Evolutionary conservation across 2,329 filamentous ascomycete genomes (phyloP).

Genomic region (Calonectria hawksworthii): DNA sequence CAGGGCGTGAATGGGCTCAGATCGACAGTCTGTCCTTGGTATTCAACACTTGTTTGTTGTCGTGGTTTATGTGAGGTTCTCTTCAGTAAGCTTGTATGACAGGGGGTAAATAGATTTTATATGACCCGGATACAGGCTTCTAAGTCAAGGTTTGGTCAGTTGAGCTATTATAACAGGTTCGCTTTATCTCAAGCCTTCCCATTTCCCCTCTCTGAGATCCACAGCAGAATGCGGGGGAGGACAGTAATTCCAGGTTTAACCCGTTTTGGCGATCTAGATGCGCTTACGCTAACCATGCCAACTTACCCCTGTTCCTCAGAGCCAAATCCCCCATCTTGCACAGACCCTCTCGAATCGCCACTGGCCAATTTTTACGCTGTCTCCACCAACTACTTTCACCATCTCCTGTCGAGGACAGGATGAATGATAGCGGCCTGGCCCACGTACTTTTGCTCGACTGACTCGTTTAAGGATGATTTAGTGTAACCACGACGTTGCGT

Average conservation of each 20-base stretch:
- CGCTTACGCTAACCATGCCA: not conserved
- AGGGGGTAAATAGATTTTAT: not conserved
- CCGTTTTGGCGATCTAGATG: not conserved
- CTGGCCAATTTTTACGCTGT: not conserved
- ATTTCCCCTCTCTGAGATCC: not conserved
- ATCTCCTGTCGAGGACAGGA: too few species aligned
- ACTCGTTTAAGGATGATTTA: too few species aligned
- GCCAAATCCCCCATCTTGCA: too few species aligned
- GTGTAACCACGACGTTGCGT: too few species aligned
- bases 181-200: not conserved
- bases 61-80: too few species aligned
- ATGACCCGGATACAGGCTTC: not conserved
- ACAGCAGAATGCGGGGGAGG: not conserved
- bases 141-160: not conserved
- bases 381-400: too few species aligned
- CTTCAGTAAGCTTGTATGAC: too few species aligned
- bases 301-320: not conserved
- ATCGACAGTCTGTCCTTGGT: too few species aligned
- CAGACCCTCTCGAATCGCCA: not conserved
- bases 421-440: too few species aligned
- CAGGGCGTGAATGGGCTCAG: too few species aligned
- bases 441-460: too few species aligned
- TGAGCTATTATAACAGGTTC: not conserved
- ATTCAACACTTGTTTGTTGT: too few species aligned
- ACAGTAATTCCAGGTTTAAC: not conserved